Evolutionary conservation across 768 basidiomycete genomes (phyloP).

Genomic region (Leucogyrophana mollusca): DNA sequence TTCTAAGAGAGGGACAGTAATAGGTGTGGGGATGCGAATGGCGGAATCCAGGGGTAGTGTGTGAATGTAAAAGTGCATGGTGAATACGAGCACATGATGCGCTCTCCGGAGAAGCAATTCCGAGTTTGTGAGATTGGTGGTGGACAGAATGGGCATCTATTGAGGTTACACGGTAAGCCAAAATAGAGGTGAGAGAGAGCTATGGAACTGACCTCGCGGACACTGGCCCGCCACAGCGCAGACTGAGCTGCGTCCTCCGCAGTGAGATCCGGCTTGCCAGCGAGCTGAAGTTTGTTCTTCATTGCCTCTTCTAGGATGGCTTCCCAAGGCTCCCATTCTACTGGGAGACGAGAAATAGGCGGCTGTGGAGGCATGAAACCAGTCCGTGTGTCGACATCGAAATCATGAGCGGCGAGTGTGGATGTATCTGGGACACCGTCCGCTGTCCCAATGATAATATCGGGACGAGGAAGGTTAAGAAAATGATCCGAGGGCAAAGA

Average conservation of each 20-base stretch:
- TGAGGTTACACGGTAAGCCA: constrained; percentile 4
- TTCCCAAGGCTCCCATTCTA: constrained; percentile 75
- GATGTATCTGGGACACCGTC: constrained; percentile 43
- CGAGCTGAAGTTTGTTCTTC: constrained; percentile 52
- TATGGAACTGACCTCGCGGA: constrained; percentile 44
- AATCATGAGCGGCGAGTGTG: constrained; percentile 80
- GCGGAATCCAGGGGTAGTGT: constrained; percentile 48
- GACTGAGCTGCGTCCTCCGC: constrained; percentile 39
- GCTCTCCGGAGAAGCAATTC: constrained; percentile 64
- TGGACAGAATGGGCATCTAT: constrained; percentile 52
- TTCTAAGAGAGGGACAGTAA: constrained; percentile 75
- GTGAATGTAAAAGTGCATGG: constrained; percentile 80
- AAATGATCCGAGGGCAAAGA: constrained; percentile 29
- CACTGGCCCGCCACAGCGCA: constrained; percentile 50
- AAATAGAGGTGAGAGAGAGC: not conserved
- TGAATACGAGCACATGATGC: constrained; percentile 70
- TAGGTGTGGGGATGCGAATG: constrained; percentile 62
- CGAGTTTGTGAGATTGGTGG: constrained; percentile 43
- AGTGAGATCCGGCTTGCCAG: constrained; percentile 38
- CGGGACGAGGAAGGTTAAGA: constrained; percentile 33
- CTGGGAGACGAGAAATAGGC: constrained; percentile 62
- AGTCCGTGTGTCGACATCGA: constrained; percentile 87
- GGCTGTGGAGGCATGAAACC: constrained; percentile 88
- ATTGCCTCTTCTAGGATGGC: constrained; percentile 49
- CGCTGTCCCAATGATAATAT: constrained; percentile 18